phyloP scores from a whole-genome alignment of 1,139 yeast genomes.

The Diutina rugosa region DNA sequence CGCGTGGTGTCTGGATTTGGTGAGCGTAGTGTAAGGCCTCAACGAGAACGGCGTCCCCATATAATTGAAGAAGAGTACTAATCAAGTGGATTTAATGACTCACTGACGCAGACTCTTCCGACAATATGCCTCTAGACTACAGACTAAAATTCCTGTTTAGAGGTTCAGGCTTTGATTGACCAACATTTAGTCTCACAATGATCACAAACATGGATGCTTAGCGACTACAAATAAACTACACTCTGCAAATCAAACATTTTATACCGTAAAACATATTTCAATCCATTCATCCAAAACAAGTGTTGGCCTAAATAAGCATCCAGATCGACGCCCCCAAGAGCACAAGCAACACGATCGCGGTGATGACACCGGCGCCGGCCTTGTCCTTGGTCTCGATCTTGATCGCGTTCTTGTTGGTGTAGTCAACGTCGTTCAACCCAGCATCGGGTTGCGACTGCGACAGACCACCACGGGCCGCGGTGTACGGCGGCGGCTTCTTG shows the following conservation, averaged over 20 bases:
- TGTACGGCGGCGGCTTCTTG: neutral
- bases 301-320: constrained; percentile 38
- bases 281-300: neutral
- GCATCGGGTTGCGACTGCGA: neutral
- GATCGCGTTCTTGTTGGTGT: constrained; percentile 13
- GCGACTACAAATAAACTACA: no score
- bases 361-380: constrained; percentile 85
- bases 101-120: no score
- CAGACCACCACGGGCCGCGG: neutral
- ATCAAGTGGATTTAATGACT: no score
- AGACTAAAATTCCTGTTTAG: no score
- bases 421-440: neutral
- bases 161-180: no score
- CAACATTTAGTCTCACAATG: no score
- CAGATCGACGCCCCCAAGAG: constrained; percentile 59
- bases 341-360: constrained; percentile 58
- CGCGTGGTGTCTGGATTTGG: no score
- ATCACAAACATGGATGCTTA: no score
- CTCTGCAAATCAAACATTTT: neutral
- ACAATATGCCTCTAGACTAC: no score
- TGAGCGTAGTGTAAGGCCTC: no score
- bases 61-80: no score
- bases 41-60: no score
- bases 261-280: neutral
- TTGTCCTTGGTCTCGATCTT: constrained; percentile 46